Evolutionary conservation across 1,139 yeast species (phyloP).

Genomic region (Geotrichum cucujoidarum): DNA sequence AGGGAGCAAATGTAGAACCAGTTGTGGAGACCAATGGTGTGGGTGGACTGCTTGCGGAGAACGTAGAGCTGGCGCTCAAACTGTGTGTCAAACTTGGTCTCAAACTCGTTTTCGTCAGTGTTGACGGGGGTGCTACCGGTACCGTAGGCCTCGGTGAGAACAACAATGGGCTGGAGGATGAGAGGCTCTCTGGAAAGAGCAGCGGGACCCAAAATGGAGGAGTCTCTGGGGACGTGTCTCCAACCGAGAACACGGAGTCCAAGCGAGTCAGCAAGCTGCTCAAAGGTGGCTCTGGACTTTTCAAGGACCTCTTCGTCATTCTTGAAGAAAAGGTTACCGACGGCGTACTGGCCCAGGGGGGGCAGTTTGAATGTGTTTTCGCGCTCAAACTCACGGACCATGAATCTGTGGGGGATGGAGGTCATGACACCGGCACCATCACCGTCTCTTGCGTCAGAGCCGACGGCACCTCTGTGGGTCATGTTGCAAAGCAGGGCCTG

Average conservation of each 20-base stretch:
- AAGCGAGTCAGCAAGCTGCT: conserved; percentile 66
- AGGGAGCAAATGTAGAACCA: conserved; percentile 98
- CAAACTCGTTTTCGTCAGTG: conserved; percentile 47
- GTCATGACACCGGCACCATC: conserved; percentile 98
- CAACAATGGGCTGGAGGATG: conserved; percentile 83
- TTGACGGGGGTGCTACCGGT: conserved; percentile 31
- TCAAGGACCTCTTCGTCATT: conserved; percentile 63
- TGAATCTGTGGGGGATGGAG: conserved; percentile 84
- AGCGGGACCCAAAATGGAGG: conserved; percentile 89
- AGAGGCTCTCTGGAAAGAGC: conserved; percentile 90
- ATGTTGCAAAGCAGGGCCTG: conserved; percentile 79
- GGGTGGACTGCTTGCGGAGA: conserved; percentile 83
- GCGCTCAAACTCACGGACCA: conserved; percentile 70
- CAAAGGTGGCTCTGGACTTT: conserved; percentile 71
- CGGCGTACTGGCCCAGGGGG: conserved; percentile 81
- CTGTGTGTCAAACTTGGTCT: conserved; percentile 50
- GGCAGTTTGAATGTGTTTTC: conserved; percentile 59
- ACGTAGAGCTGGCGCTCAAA: conserved; percentile 84
- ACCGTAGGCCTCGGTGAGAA: conserved; percentile 56
- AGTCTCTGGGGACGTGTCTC: conserved; percentile 95
- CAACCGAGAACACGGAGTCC: conserved; percentile 86
- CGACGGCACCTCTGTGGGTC: conserved; percentile 98
- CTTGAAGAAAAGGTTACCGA: conserved; percentile 88
- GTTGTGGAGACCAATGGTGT: conserved; percentile 86
- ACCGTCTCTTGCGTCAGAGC: conserved; percentile 92